Evolutionary conservation across 179 eudicot genomes (phyloP), one percentile per base, ranked within the genome.

Genomic region (Corrigiola litoralis): DNA sequence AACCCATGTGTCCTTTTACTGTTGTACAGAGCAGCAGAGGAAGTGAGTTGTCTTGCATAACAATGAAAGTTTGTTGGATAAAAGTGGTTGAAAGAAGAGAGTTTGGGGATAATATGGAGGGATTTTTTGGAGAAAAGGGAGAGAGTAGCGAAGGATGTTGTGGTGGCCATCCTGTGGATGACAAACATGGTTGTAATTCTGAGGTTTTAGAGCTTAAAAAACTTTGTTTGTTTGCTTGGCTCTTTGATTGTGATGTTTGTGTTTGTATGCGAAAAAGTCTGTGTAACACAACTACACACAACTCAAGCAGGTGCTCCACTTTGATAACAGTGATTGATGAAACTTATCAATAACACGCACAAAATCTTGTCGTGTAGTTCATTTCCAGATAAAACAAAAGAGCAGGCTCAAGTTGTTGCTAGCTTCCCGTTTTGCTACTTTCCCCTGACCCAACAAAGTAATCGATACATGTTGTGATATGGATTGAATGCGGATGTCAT

Each of bases 141-240:
- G 25, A 62, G 27, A 68, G 73, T 54, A 0, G 51, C 44, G 61
- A 57, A 25, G 47, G 78, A 23, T 36, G 74, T 51, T 13, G 60
- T 34, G 12, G 71, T 34, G 0, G 79, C 55, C 79, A 75, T 75
- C 61, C 9, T 75, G 51, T 75, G 74, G 63, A 75, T 75, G 71
- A 75, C 52, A 17, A 69, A 75, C 79, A 75, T 75, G 48, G 56
- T 69, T 57, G 16, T 67, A 36, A n/a, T 1, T 62, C 6, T 62
- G 18, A 18, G 42, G 6, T 31, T 47, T 47, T 63, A 63, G 20
- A 11, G 9, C 52, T 45, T 13, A 12, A 48, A 28, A 37, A 37
- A 37, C 10, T 13, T 40, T 40, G 63, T 40, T 47, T 24, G 23
- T 16, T 60, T 40, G 23, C 28, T 10, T 27, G 65, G 27, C 65